A percentile compares a stretch with the other conserved stretches of the same genome.
Conservation (phyloP, 352 stramenopile genomes). For the Phytopythium cucurbitacearum region DNA sequence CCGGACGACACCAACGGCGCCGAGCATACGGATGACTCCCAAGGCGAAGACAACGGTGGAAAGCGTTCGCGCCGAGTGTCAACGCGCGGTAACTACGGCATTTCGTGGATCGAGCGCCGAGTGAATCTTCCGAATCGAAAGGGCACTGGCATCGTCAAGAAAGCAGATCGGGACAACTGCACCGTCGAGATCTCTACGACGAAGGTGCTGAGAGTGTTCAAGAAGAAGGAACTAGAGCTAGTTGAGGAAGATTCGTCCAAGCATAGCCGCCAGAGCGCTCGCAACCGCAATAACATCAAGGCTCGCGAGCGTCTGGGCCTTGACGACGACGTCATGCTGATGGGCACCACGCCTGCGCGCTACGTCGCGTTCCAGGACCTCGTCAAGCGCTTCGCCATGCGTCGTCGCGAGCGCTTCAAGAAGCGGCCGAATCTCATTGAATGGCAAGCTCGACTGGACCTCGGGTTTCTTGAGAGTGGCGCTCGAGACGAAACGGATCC, state of each 20-base stretch:
- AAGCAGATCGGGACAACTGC: conserved; percentile 79
- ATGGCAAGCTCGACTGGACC: conserved; percentile 67
- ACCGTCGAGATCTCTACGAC: conserved; percentile 73
- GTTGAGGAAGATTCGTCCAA: conserved; percentile 55
- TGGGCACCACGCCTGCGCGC: conserved; percentile 76
- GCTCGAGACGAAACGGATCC: conserved; percentile 51
- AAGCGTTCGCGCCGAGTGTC: conserved; percentile 67
- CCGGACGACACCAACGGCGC: conserved; percentile 42
- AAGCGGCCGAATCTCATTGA: conserved; percentile 81
- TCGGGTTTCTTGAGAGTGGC: conserved; percentile 54
- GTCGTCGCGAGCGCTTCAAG: conserved; percentile 78
- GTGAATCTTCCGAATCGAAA: conserved; percentile 78
- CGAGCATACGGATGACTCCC: conserved; percentile 72
- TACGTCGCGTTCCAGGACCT: conserved; percentile 84
- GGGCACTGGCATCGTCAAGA: conserved; percentile 75
- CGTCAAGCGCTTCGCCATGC: conserved; percentile 81
- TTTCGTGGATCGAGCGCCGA: conserved; percentile 86
- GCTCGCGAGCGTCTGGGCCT: conserved; percentile 69
- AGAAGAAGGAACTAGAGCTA: conserved; percentile 85
- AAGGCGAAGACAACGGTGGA: conserved; percentile 65
- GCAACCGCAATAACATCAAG: conserved; percentile 69
- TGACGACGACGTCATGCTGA: conserved; percentile 66
- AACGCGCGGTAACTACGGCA: conserved; percentile 77
- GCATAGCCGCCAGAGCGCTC: conserved; percentile 42
- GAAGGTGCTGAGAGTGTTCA: conserved; percentile 78